These are phyloP conservation scores for Combretum micranthum DNA, from an alignment of 345 rosid genomes.

Conservation along the genomic window DNA sequence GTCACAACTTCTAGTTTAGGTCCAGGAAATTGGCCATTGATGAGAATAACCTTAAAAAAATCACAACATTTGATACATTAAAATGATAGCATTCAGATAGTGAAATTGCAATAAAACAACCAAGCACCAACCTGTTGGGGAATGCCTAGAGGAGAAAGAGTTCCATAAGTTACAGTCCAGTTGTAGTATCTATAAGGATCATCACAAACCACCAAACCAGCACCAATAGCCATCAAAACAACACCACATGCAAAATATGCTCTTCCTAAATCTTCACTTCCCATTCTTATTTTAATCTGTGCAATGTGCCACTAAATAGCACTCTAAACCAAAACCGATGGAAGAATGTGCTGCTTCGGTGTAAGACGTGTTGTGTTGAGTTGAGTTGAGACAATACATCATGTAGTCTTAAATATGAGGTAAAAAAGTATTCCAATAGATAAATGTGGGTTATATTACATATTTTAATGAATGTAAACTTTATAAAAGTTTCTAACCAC, in stretches of 20 bases:
- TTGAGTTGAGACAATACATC: too few species aligned
- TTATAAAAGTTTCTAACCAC: too few species aligned
- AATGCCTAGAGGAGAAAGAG: constrained; percentile 20
- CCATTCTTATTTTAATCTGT: constrained; percentile 9
- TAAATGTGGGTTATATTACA: too few species aligned
- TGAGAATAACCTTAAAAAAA: constrained; percentile 63
- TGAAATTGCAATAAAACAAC: not conserved
- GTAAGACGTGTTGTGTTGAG: too few species aligned
- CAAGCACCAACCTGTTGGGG: constrained; percentile 61
- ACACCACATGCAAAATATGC: not conserved
- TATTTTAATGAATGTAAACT: too few species aligned
- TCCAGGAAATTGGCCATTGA: constrained; percentile 94
- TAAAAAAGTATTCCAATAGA: too few species aligned
- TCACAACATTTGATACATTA: not conserved
- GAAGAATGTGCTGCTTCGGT: too few species aligned
- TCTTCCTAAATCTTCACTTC: not conserved
- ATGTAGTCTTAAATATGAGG: too few species aligned
- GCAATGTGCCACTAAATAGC: too few species aligned
- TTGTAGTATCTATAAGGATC: constrained; percentile 24
- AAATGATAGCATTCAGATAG: not conserved
- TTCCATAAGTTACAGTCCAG: constrained; percentile 28
- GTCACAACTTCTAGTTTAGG: constrained; percentile 88
- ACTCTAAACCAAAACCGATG: too few species aligned
- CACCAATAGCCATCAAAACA: constrained; percentile 3
- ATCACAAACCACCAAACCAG: constrained; percentile 13